Conservation (phyloP, 2,329 filamentous ascomycete species). For the Aspergillus novoparasiticus region DNA sequence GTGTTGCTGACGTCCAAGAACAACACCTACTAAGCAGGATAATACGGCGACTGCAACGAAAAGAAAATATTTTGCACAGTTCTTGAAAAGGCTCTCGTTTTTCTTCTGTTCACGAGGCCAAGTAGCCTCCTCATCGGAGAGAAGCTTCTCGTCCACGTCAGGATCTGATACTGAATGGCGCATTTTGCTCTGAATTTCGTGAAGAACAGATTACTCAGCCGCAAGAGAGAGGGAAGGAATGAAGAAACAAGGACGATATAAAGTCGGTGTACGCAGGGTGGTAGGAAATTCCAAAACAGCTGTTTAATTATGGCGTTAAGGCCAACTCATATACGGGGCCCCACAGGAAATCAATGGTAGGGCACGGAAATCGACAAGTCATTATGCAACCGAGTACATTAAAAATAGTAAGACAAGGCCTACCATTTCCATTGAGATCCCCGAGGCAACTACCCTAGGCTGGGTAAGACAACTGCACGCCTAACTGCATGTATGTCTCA, state of each 20-base stretch:
- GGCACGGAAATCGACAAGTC: neutral
- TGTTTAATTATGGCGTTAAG: neutral
- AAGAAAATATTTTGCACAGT: slow-evolving; percentile 15
- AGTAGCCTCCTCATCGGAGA: slow-evolving; percentile 7
- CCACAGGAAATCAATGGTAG: neutral
- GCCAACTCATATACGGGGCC: neutral
- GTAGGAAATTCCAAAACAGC: neutral
- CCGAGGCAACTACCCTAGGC: neutral
- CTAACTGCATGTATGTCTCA: slow-evolving; percentile 9
- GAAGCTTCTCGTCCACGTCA: slow-evolving; percentile 10
- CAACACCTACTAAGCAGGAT: slow-evolving; percentile 23
- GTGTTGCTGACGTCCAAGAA: slow-evolving; percentile 14
- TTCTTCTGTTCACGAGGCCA: slow-evolving; percentile 7
- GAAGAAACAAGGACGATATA: neutral
- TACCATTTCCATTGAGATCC: neutral
- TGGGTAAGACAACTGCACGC: slow-evolving; percentile 1
- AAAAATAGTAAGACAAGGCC: slow-evolving; percentile 4
- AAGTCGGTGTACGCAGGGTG: neutral
- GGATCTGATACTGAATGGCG: neutral
- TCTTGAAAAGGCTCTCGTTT: neutral
- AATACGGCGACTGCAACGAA: slow-evolving; percentile 18
- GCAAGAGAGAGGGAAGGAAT: neutral
- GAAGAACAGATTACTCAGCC: too few relatives aligned
- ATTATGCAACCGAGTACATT: neutral
- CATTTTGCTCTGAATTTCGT: neutral